Base-by-base conservation (phyloP, 768 basidiomycete species). In the Leccinum boreale region DNA sequence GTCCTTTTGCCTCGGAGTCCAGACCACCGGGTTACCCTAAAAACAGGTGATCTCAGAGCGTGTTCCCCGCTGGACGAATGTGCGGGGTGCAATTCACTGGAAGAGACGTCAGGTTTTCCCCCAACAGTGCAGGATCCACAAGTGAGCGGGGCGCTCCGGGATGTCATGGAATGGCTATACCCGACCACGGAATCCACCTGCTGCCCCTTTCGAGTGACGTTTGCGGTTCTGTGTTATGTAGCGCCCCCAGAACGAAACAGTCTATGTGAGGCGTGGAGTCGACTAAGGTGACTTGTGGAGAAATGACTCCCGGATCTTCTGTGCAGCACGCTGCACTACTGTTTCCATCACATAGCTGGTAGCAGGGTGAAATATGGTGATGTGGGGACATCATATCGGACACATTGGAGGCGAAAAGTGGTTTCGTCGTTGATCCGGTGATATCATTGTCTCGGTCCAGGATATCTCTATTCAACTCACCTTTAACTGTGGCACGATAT, bases 311-410 rank as follows among this genome's bases (percentile, higher is more conserved):
- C 28, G 78, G 78, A 53, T 81, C 79, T 11, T 71, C 36, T 8
- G 74, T 63, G 62, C 80, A 79, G 24, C 83, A 82, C 5, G 81
- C 62, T 15, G 83, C 83, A 51, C 62, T 77, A 19, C 83, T 80
- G 11, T 61, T 59, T 23, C 62, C 70, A 62, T 81, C 81, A 82
- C 83, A 85, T 68, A 76, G 75, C 66, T 84, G 82, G 62, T 76
- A 70, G 15, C 17, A 36, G 3, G 35, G 35, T 36, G 14, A 33
- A 14, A 15, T 0, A 15, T 33, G 4, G 4, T 33, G 12, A 35
- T 35, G 33, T 6, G 15, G 7, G 35, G 35, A 66, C 57, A 24
- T 79, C 19, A 83, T 73, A 4, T 77, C 72, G 15, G 79, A 79
- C 5, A 60, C 58, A 44, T 60, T 63, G 17, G 73, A 73, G 57